Evolutionary conservation across 1,284 basidiomycete species (phyloP).

Genomic region (Austroboletus olivaceoglutinosus): DNA sequence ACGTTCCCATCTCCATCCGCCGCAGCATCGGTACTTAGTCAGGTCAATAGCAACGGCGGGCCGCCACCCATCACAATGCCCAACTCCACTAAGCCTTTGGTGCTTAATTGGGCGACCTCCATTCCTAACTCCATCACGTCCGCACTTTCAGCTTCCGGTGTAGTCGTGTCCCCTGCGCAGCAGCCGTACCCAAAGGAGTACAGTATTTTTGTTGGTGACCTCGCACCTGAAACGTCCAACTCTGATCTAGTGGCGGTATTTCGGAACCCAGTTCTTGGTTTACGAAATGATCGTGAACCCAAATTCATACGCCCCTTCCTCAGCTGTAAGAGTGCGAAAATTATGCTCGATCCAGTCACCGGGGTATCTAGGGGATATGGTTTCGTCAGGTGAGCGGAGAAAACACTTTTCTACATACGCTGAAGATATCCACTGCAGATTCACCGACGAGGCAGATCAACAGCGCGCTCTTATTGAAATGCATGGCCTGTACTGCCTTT

Average conservation of each 20-base stretch:
- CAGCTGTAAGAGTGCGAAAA: constrained; percentile 91
- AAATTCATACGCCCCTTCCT: constrained; percentile 83
- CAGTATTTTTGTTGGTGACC: constrained; percentile 88
- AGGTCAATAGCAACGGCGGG: constrained; percentile 53
- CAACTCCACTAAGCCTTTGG: constrained; percentile 71
- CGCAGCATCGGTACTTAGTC: constrained; percentile 69
- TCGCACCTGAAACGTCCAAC: constrained; percentile 87
- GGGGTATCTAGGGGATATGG: constrained; percentile 89
- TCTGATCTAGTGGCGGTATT: constrained; percentile 87
- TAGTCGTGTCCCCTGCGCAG: constrained; percentile 36
- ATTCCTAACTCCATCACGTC: constrained; percentile 45
- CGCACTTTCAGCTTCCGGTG: constrained; percentile 36
- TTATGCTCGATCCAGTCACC: constrained; percentile 86
- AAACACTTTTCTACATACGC: background rate
- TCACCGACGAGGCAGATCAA: constrained; percentile 84
- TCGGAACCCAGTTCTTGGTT: constrained; percentile 77
- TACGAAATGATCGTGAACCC: constrained; percentile 76
- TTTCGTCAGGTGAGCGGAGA: constrained; percentile 68
- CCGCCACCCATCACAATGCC: constrained; percentile 66
- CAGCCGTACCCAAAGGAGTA: constrained; percentile 78
- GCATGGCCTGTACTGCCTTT: constrained; percentile 84
- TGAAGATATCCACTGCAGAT: constrained; percentile 43
- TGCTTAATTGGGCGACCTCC: constrained; percentile 79
- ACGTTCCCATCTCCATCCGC: constrained; percentile 73
- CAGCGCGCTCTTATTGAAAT: constrained; percentile 86